Evolutionary conservation across 257 asterid genomes (phyloP).

Genomic region (Linderniella brevidens): DNA sequence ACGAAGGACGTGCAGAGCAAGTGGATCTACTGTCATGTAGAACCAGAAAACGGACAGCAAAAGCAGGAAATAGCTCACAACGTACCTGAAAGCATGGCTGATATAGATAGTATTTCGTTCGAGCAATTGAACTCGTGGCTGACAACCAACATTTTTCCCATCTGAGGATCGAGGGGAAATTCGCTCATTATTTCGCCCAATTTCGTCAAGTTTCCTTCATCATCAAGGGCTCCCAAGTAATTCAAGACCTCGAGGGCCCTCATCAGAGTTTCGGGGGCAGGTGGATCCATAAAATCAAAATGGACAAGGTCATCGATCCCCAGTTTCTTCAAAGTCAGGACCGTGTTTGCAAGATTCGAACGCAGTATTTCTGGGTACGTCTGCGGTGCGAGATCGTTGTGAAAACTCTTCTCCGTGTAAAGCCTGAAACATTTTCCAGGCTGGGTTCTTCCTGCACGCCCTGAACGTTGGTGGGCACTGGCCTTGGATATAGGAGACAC

Average conservation of each 20-base stretch:
- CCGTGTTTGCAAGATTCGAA: conserved; percentile 87
- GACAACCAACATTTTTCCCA: conserved; percentile 92
- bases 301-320: conserved; percentile 91
- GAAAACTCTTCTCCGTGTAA: conserved; percentile 73
- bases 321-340: conserved; percentile 74
- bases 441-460: conserved; percentile 99
- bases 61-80: background rate
- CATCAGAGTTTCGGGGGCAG: conserved; percentile 94
- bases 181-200: conserved; percentile 93
- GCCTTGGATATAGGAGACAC: conserved; percentile 99
- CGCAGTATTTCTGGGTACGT: conserved; percentile 87
- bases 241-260: conserved; percentile 91
- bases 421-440: conserved; percentile 98
- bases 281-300: conserved; percentile 98
- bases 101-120: conserved; percentile 77
- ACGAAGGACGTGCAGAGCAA: conserved; percentile 22
- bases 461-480: conserved; percentile 94
- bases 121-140: conserved; percentile 88
- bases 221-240: conserved; percentile 89
- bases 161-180: conserved; percentile 92
- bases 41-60: background rate
- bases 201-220: conserved; percentile 82
- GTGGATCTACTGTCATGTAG: conserved; percentile 9
- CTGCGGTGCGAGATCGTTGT: conserved; percentile 85
- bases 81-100: conserved; percentile 97